These are phyloP conservation scores for Clonostachys solani DNA, from an alignment of 2,329 filamentous ascomycete genomes.

Conservation along the genomic window DNA sequence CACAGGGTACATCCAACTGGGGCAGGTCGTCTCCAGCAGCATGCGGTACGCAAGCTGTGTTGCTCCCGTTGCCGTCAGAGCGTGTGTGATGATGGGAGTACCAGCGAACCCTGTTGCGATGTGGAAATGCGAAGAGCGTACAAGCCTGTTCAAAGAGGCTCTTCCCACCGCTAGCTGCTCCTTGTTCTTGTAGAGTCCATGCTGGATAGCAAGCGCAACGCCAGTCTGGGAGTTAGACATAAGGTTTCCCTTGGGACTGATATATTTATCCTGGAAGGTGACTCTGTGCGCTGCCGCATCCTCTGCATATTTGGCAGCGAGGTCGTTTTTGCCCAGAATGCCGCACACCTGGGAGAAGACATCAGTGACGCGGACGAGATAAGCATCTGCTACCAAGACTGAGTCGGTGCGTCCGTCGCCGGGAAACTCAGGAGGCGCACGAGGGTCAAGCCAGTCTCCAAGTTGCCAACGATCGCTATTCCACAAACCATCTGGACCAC, in stretches of 20 bases:
- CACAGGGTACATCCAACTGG: constrained; percentile 43
- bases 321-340: not conserved
- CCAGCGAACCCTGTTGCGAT: not conserved
- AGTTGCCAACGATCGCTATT: constrained; percentile 24
- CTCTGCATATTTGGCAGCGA: not conserved
- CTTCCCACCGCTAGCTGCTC: not conserved
- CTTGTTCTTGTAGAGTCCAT: not conserved
- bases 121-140: not conserved
- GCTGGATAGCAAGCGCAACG: not conserved
- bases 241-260: not conserved
- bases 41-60: constrained; percentile 35
- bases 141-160: not conserved
- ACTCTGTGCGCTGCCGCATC: not conserved
- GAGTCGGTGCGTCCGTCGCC: not conserved
- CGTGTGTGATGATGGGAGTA: not conserved
- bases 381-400: not conserved
- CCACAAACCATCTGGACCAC: constrained; percentile 31
- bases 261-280: not conserved
- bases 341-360: not conserved
- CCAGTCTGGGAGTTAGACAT: not conserved
- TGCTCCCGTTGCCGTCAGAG: not conserved
- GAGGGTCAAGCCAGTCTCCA: not conserved
- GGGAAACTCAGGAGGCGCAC: not conserved
- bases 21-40: constrained; percentile 36
- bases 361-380: not conserved